Conservation (phyloP, 208 protist genomes). For the Trypanosoma congolense region DNA sequence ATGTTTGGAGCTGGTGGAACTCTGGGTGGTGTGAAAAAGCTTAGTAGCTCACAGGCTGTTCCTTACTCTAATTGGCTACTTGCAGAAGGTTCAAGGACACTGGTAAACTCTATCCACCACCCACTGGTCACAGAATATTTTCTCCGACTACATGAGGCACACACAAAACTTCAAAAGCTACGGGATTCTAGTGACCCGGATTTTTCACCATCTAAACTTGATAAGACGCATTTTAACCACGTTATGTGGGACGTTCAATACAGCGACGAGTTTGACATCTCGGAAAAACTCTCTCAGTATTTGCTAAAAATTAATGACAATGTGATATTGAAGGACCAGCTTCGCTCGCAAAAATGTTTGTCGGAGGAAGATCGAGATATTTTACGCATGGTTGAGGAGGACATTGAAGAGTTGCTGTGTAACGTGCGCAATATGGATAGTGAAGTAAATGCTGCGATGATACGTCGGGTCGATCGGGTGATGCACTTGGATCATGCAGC, state of each 20-base stretch:
- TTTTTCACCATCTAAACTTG: slow-evolving; percentile 25
- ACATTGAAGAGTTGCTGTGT: slow-evolving; percentile 40
- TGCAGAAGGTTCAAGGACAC: slow-evolving; percentile 29
- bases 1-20: slow-evolving; percentile 77
- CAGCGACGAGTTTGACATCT: slow-evolving; percentile 64
- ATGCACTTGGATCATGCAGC: slow-evolving; percentile 68
- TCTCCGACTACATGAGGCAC: slow-evolving; percentile 65
- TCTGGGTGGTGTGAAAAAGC: slow-evolving; percentile 72
- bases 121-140: slow-evolving; percentile 83
- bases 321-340: slow-evolving; percentile 35
- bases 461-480: slow-evolving; percentile 58
- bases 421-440: slow-evolving; percentile 45
- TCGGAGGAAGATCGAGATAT: slow-evolving; percentile 61
- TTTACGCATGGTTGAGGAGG: slow-evolving; percentile 66
- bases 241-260: slow-evolving; percentile 77
- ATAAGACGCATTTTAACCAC: slow-evolving; percentile 53
- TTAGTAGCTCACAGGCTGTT: slow-evolving; percentile 26
- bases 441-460: slow-evolving; percentile 57
- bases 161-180: slow-evolving; percentile 35
- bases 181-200: slow-evolving; percentile 29
- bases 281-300: slow-evolving; percentile 35
- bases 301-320: slow-evolving; percentile 69
- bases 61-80: slow-evolving; percentile 69
- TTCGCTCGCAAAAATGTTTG: slow-evolving; percentile 21
- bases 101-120: slow-evolving; percentile 63